Evolutionary conservation across 2,329 filamentous ascomycete species (phyloP).

Genomic region (Neoarthrinium moseri): DNA sequence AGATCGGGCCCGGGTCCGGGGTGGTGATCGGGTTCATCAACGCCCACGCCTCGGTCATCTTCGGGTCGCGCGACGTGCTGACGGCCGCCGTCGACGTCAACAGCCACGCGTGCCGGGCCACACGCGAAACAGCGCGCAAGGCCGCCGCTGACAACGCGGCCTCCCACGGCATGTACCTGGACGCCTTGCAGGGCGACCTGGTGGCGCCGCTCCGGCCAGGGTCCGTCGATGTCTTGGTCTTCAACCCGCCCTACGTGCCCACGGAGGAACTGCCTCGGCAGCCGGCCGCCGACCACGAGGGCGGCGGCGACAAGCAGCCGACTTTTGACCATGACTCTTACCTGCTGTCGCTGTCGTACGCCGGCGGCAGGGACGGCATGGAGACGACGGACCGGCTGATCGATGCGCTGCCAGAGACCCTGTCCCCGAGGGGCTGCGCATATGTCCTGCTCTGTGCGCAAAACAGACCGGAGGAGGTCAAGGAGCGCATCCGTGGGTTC

Average conservation of each 20-base stretch:
- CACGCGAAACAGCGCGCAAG: constrained; percentile 63
- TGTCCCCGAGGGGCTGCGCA: constrained; percentile 71
- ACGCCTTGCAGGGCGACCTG: constrained; percentile 70
- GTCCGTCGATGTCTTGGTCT: constrained; percentile 79
- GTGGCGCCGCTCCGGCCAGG: constrained; percentile 55
- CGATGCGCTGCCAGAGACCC: constrained; percentile 60
- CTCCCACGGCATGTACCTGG: constrained; percentile 55
- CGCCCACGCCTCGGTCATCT: constrained; percentile 70
- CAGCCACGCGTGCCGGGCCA: constrained; percentile 75
- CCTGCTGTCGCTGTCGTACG: constrained; percentile 82
- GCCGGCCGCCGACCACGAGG: constrained; percentile 28
- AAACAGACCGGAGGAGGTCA: constrained; percentile 79
- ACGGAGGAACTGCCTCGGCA: constrained; percentile 69
- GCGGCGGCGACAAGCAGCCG: constrained; percentile 27
- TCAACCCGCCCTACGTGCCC: constrained; percentile 97
- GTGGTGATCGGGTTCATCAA: constrained; percentile 88
- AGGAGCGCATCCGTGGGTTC: constrained; percentile 56
- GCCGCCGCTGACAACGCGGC: constrained; percentile 33
- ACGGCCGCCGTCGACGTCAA: constrained; percentile 84
- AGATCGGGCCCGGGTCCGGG: constrained; percentile 88
- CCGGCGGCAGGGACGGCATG: constrained; percentile 89
- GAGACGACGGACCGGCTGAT: constrained; percentile 84
- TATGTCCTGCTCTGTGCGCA: constrained; percentile 89
- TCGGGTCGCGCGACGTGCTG: constrained; percentile 69
- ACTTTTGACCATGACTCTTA: constrained; percentile 79